Evolutionary conservation across 768 basidiomycete species (phyloP), one percentile per base, ranked within the genome.

Genomic region (Leccinum rimulosum): DNA sequence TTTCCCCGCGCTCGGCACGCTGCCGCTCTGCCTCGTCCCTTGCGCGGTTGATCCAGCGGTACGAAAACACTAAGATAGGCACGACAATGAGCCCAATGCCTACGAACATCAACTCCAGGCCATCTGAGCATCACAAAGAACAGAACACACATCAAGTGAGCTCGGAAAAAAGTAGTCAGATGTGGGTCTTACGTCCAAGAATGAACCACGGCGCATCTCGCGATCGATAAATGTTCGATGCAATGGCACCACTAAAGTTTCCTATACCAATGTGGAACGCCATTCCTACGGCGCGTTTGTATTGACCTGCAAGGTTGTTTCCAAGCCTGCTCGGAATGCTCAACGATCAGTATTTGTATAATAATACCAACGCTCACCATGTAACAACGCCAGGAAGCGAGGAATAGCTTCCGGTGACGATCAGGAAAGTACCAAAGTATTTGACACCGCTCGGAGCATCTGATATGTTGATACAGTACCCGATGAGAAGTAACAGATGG

Each of bases 371-470:
- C 17, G 1, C 66, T 2, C 50, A 86, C 87, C 88, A 90, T 19
- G 84, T 76, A 8, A 87, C 74, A 1, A 85, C 70, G 10, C 83
- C 86, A 10, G 89, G 86, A 61, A 85, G 79, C 0, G 78, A 74
- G 61, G 86, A 58, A 22, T 66, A 89, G 47, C 78, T 77, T 22
- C 89, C 89, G 0, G 78, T 76, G 7, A 89, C 86, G 31, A 80
- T 79, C 56, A 89, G 80, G 76, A 86, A 91, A 0, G 84, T 88
- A 1, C 87, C 88, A 61, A 88, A 86, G 68, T 89, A 90, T 71
- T 89, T 89, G 27, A 75, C 83, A 0, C 84, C 84, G 50, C 68
- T 66, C 0, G 80, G 63, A 1, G 73, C 81, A 17, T 78, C 66
- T 1, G 85, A 83, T 54, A 89, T 83, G 65, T 88, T 85, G 70